Evolutionary conservation across 768 basidiomycete genomes (phyloP).

Genomic region (Mrakia hoshinonis): DNA sequence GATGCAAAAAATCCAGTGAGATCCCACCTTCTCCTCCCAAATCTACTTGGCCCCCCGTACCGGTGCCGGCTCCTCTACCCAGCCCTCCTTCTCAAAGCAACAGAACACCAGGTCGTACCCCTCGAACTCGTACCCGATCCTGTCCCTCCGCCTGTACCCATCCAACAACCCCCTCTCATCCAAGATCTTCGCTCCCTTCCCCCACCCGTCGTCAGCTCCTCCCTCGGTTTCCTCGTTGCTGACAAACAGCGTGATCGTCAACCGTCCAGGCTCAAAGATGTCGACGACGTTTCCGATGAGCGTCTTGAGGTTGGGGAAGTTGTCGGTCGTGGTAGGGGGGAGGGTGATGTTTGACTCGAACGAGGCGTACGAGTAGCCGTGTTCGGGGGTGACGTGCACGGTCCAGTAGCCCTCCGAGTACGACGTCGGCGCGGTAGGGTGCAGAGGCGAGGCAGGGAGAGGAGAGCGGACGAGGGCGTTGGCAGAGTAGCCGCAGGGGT

Average conservation of each 20-base stretch:
- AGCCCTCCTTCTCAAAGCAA: slow-evolving; percentile 54
- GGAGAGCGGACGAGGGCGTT: slow-evolving; percentile 61
- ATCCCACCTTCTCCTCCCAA: background rate
- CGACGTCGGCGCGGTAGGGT: background rate
- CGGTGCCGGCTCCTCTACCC: background rate
- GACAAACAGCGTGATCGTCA: slow-evolving; percentile 84
- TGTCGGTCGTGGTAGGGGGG: slow-evolving; percentile 38
- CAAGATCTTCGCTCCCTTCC: slow-evolving; percentile 31
- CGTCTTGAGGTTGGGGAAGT: slow-evolving; percentile 59
- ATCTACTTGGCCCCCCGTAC: background rate
- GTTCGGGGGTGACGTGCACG: slow-evolving; percentile 96
- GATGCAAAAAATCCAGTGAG: no score
- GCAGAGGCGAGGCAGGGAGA: background rate
- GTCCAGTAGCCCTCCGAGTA: slow-evolving; percentile 86
- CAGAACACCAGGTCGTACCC: slow-evolving; percentile 86
- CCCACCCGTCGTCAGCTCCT: slow-evolving; percentile 20
- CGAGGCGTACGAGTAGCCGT: slow-evolving; percentile 95
- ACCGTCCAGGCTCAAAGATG: slow-evolving; percentile 82
- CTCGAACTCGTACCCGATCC: slow-evolving; percentile 92
- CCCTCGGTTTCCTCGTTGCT: slow-evolving; percentile 45
- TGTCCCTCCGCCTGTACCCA: slow-evolving; percentile 75
- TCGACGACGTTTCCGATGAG: slow-evolving; percentile 78
- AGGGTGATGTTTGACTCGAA: slow-evolving; percentile 95
- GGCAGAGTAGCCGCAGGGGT: slow-evolving; percentile 90
- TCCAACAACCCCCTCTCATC: slow-evolving; percentile 57